Conservation (phyloP, 2,329 filamentous ascomycete species). For the Talaromyces albobiverticillius region DNA sequence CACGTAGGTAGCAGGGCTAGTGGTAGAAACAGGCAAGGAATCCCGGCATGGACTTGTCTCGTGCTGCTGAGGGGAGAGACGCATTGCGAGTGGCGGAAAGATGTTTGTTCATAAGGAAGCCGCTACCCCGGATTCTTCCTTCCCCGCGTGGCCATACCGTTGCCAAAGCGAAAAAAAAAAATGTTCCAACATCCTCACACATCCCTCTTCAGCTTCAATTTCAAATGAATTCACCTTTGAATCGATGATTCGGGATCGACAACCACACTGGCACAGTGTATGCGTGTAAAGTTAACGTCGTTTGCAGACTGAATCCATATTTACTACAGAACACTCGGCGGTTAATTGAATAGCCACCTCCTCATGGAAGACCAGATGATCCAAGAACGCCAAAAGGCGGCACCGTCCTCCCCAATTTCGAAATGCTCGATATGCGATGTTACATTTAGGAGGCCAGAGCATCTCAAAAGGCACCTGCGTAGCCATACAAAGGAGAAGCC, state of each 20-base stretch:
- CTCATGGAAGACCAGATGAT: background rate
- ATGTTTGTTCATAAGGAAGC: background rate
- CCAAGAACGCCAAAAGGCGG: background rate
- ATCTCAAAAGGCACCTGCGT: constrained; percentile 41
- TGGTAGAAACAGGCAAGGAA: background rate
- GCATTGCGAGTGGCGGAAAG: too few relatives aligned
- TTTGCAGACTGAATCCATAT: background rate
- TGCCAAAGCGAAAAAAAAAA: too few relatives aligned
- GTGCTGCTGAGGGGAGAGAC: too few relatives aligned
- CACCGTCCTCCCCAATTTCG: background rate
- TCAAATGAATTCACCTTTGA: too few relatives aligned
- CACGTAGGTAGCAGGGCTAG: background rate
- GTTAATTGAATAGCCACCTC: background rate
- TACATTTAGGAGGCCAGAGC: constrained; percentile 39
- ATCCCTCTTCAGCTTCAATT: too few relatives aligned
- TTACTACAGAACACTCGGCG: background rate
- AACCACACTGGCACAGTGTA: too few relatives aligned
- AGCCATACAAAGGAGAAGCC: constrained; percentile 41
- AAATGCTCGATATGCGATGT: constrained; percentile 30
- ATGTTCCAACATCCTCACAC: too few relatives aligned
- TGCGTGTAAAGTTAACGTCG: too few relatives aligned
- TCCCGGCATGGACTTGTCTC: background rate
- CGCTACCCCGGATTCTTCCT: background rate
- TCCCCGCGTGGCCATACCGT: background rate
- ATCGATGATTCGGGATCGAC: too few relatives aligned